Evolutionary conservation across 106 monocot genomes (phyloP).

Genomic region (Acorus gramineus): DNA sequence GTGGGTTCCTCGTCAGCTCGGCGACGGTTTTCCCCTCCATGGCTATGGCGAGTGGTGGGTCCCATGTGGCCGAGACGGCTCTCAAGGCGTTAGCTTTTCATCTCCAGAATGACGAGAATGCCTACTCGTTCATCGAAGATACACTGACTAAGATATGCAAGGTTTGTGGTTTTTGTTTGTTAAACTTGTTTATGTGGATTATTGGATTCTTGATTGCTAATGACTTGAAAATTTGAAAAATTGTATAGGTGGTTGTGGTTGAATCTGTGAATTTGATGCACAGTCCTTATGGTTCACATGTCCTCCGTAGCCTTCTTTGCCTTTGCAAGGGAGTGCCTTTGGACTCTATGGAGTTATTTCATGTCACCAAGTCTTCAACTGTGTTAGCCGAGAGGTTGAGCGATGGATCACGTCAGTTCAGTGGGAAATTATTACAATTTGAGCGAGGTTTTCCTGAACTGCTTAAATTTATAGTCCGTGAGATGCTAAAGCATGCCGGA

Average conservation of each 20-base stretch:
- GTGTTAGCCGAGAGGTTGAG: constrained; percentile 55
- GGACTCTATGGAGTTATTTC: constrained; percentile 55
- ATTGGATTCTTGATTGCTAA: too few species aligned
- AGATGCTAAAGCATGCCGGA: constrained; percentile 47
- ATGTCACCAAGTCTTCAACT: constrained; percentile 49
- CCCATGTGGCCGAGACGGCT: constrained; percentile 87
- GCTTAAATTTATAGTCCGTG: constrained; percentile 52
- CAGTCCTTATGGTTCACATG: constrained; percentile 81
- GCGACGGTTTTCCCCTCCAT: constrained; percentile 39
- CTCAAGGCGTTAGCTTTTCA: constrained; percentile 51
- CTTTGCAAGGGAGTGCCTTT: constrained; percentile 74
- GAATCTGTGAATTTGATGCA: constrained; percentile 56
- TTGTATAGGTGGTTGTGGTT: constrained; percentile 37
- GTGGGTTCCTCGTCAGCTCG: constrained; percentile 48
- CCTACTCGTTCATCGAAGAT: constrained; percentile 49
- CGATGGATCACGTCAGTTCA: constrained; percentile 12
- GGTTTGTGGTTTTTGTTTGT: constrained; percentile 22
- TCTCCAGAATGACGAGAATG: constrained; percentile 41
- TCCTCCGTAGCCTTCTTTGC: constrained; percentile 82
- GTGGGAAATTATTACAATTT: constrained; percentile 12
- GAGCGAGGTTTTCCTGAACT: constrained; percentile 40
- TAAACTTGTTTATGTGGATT: not conserved
- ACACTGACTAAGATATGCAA: constrained; percentile 56
- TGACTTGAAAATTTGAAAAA: too few species aligned
- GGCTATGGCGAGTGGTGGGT: constrained; percentile 71